A percentile compares a stretch with the other conserved stretches of the same genome.
phyloP scores from a whole-genome alignment of 768 basidiomycete genomes.

The Rhodotorula toruloides region DNA sequence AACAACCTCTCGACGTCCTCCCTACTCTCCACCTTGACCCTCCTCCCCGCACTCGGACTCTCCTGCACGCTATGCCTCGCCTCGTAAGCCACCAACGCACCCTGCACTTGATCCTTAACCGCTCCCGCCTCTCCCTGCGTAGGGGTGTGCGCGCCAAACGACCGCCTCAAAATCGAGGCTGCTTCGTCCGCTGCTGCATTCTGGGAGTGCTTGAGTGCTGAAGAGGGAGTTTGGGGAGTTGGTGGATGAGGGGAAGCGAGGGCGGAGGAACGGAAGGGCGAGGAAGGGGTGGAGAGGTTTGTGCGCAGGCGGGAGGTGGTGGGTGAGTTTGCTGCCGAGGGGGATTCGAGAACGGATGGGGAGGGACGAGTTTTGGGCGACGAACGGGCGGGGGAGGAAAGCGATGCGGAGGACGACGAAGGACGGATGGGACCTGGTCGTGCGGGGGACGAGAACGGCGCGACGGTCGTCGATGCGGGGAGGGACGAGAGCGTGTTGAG shows the following conservation, averaged over 20 bases:
- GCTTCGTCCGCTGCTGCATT: neutral
- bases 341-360: slow-evolving; percentile 3
- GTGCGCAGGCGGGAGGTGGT: slow-evolving; percentile 1
- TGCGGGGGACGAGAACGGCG: neutral
- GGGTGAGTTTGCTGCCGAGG: neutral
- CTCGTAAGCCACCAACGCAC: slow-evolving; percentile 19
- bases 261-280: slow-evolving; percentile 28
- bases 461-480: slow-evolving; percentile 7
- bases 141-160: neutral
- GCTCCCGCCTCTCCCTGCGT: neutral
- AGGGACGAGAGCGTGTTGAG: slow-evolving; percentile 33
- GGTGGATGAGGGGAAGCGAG: slow-evolving; percentile 6
- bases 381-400: slow-evolving; percentile 18
- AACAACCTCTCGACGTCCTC: slow-evolving; percentile 10
- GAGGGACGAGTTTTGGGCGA: slow-evolving; percentile 33
- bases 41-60: neutral
- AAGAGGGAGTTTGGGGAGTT: slow-evolving; percentile 28
- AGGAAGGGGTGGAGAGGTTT: neutral
- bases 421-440: slow-evolving; percentile 8
- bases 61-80: slow-evolving; percentile 19
- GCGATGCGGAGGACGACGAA: neutral
- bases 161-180: neutral
- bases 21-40: slow-evolving; percentile 16
- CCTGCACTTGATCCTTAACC: slow-evolving; percentile 8
- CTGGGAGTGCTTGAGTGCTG: neutral